Conservation (phyloP, 108 stramenopile genomes). For the Craspedostauros australis region DNA sequence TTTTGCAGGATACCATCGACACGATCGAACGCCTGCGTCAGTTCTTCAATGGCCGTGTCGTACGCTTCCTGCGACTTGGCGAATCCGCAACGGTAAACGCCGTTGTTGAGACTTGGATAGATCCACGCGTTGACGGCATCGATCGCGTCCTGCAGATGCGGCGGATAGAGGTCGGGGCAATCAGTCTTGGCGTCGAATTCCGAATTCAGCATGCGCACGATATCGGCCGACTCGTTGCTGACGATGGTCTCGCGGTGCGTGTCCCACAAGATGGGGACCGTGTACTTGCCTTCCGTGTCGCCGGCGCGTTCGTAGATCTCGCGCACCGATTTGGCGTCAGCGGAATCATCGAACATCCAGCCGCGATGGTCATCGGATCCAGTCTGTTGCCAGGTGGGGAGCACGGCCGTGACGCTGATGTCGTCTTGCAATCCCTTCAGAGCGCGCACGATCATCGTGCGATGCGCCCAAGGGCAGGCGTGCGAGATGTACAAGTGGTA, state of each 20-base stretch:
- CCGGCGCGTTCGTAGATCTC: slow-evolving; percentile 4
- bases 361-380: slow-evolving; percentile 78
- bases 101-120: slow-evolving; percentile 80
- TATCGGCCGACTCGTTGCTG: slow-evolving; percentile 84
- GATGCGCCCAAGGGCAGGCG: slow-evolving; percentile 65
- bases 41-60: slow-evolving; percentile 1
- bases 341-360: slow-evolving; percentile 69
- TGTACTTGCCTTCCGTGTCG: slow-evolving; percentile 56
- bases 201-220: slow-evolving; percentile 80
- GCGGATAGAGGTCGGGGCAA: slow-evolving; percentile 63
- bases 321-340: slow-evolving; percentile 12
- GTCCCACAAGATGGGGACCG: slow-evolving; percentile 86
- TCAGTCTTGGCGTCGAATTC: slow-evolving; percentile 59
- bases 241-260: slow-evolving; percentile 80
- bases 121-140: slow-evolving; percentile 70
- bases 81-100: slow-evolving; percentile 50
- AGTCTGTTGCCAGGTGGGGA: slow-evolving; percentile 66
- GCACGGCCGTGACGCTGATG: slow-evolving; percentile 58
- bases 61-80: slow-evolving; percentile 7
- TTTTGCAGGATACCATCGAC: slow-evolving; percentile 29
- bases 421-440: slow-evolving; percentile 84
- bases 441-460: slow-evolving; percentile 52
- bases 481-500: slow-evolving; percentile 44
- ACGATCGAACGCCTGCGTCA: slow-evolving; percentile 35
- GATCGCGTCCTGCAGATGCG: slow-evolving; percentile 38